Base-by-base conservation (phyloP, 169 alveolate species). In the Eimeria tenella region DNA sequence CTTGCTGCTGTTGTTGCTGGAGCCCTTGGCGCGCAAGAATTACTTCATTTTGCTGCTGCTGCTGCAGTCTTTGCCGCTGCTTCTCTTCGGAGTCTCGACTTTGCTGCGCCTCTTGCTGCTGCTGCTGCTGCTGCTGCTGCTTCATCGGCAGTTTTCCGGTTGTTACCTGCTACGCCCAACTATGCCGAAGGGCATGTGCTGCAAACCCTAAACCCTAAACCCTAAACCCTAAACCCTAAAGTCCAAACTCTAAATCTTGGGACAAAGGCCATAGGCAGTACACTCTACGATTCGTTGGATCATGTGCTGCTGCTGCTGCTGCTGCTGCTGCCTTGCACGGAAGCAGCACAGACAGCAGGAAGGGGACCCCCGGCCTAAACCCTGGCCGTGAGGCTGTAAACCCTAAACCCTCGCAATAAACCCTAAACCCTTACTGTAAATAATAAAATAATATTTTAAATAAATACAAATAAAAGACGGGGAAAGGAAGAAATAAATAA, bases 321-420 rank as follows among this genome's bases (percentile, higher is more conserved):
- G 42, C 42, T 31, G 42, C 42, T 31, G 42, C 42, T 31, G 42
- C 42, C 19, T 11, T 0, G 19, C 68, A 58, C 68, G 19, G 21
- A 58, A 1, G 11, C 68, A 1, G 11, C 68, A 58, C 19, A 58
- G 19, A 58, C 11, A 17, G 11, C 68, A 17, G 2, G 68, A 11
- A 58, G 19, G 5, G 19, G 19, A 17, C 68, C 19, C 21, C 19
- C 68, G 11, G 68, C 19, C 21, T 58, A 17, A 58, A 17, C 68
- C 3, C 68, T 58, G 19, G 68, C 68, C 68, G 11, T 58, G 19
- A 58, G 68, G 42, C 42, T 31, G 42, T 31, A 71, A 71, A 71
- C 82, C 82, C 82, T 71, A 71, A 71, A 71, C 82, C 82, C 82
- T 31, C 11, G 68, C 68, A 58, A 3, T 58, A 6, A 71, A 71